Percentiles rank a stretch among this genome's conserved stretches.
Conservation (phyloP, 2,329 filamentous ascomycete genomes). For the Phialocephala sp. region DNA sequence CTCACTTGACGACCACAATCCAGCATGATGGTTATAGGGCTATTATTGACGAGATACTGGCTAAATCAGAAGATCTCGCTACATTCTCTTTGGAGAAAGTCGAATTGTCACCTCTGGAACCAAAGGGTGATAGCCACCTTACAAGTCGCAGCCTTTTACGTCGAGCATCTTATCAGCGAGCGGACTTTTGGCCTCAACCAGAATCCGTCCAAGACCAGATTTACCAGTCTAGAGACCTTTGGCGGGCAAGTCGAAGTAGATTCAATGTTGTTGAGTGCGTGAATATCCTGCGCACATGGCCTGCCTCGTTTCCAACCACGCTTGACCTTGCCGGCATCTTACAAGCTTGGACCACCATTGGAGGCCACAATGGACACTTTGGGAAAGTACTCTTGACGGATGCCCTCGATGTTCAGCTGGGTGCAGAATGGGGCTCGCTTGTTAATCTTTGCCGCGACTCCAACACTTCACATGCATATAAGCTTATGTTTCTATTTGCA, state of each 20-base stretch:
- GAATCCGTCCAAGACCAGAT: background rate
- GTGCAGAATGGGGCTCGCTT: conserved; percentile 51
- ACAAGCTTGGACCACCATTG: conserved; percentile 44
- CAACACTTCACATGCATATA: conserved; percentile 38
- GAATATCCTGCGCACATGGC: conserved; percentile 36
- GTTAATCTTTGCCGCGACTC: conserved; percentile 45
- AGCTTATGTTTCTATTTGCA: conserved; percentile 53
- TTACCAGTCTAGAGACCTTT: conserved; percentile 30
- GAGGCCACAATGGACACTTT: conserved; percentile 45
- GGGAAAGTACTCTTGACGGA: conserved; percentile 47
- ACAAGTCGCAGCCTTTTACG: conserved; percentile 22
- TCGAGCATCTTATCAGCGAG: conserved; percentile 21
- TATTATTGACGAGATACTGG: conserved; percentile 27
- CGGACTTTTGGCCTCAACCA: background rate
- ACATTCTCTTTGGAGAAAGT: conserved; percentile 24
- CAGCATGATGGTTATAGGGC: conserved; percentile 46
- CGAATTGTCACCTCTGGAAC: conserved; percentile 8
- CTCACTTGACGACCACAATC: conserved; percentile 45
- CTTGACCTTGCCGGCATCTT: conserved; percentile 40
- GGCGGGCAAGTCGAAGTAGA: conserved; percentile 10
- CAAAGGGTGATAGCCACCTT: conserved; percentile 23
- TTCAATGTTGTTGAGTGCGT: conserved; percentile 37
- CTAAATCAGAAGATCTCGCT: conserved; percentile 29
- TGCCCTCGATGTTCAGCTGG: conserved; percentile 46
- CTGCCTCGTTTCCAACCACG: conserved; percentile 35